phyloP scores from a whole-genome alignment of 495 filamentous ascomycete species.

The Lepidopterella palustris region DNA sequence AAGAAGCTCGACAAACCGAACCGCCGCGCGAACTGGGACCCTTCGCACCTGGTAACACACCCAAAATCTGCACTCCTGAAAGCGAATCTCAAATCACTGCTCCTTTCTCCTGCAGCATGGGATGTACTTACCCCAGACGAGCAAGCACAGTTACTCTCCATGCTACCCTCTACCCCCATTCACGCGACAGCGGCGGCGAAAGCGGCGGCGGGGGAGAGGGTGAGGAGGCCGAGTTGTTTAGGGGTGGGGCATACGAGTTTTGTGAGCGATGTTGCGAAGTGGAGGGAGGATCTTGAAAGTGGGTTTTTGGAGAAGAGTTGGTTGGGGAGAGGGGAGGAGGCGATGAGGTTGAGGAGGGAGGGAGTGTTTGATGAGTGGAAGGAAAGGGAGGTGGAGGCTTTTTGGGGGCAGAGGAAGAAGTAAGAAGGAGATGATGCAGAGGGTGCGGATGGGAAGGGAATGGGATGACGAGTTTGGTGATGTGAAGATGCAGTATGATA shows the following conservation, averaged over 20 bases:
- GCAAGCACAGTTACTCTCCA: not conserved
- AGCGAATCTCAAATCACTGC: not conserved
- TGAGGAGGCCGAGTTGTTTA: not conserved
- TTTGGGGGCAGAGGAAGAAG: conserved; percentile 1
- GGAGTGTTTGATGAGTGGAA: conserved; percentile 2
- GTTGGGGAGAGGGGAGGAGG: not conserved
- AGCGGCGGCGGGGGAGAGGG: too few relatives aligned
- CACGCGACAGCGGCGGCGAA: not conserved
- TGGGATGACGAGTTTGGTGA: too few relatives aligned
- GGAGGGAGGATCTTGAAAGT: not conserved
- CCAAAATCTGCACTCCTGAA: not conserved
- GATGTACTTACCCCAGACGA: not conserved
- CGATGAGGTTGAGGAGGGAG: not conserved
- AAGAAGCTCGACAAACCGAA: not conserved
- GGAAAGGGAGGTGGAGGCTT: not conserved
- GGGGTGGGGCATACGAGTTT: not conserved
- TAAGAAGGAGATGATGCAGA: too few relatives aligned
- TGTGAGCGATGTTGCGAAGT: not conserved
- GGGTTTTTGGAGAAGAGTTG: not conserved
- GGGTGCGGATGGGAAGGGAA: too few relatives aligned
- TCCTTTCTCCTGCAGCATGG: not conserved
- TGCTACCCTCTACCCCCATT: not conserved
- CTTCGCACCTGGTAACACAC: not conserved
- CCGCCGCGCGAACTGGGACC: not conserved
- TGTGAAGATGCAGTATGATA: too few relatives aligned